These are phyloP conservation scores for Crithidia brevicula DNA, from an alignment of 208 protist species.

Conservation along the genomic window DNA sequence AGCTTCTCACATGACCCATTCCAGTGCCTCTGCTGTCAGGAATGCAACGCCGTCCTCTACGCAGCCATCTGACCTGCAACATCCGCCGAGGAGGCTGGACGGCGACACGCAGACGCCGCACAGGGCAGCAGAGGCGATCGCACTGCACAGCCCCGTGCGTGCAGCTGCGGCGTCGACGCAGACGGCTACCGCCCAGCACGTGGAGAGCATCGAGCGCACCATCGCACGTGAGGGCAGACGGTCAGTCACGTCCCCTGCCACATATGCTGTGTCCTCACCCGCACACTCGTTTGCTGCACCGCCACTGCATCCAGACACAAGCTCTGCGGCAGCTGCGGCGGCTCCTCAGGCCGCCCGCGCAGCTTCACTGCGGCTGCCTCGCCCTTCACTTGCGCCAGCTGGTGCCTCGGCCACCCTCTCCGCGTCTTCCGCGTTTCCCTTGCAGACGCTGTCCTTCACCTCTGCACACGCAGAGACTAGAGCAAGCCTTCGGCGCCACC, in stretches of 20 bases:
- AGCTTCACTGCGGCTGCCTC: neutral
- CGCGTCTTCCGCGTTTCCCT: neutral
- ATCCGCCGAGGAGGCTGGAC: neutral
- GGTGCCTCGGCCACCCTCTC: neutral
- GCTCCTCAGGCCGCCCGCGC: neutral
- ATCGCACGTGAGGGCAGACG: neutral
- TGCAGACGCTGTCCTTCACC: slow-evolving; percentile 7
- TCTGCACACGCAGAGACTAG: neutral
- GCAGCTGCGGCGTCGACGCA: neutral
- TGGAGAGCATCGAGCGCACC: slow-evolving; percentile 34
- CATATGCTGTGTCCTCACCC: neutral
- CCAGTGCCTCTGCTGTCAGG: neutral
- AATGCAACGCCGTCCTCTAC: no score
- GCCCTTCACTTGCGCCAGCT: neutral
- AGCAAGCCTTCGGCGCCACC: neutral
- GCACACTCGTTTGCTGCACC: neutral
- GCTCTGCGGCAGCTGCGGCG: neutral
- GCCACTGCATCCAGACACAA: no score
- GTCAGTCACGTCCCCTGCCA: neutral
- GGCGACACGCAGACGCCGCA: no score
- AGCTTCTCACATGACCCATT: neutral
- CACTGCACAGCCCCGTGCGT: neutral
- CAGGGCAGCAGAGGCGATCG: neutral
- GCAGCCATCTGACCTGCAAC: no score
- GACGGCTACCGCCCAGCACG: slow-evolving; percentile 1